phyloP scores from a whole-genome alignment of 441 rosid genomes.

The Omphalea diandra region DNA sequence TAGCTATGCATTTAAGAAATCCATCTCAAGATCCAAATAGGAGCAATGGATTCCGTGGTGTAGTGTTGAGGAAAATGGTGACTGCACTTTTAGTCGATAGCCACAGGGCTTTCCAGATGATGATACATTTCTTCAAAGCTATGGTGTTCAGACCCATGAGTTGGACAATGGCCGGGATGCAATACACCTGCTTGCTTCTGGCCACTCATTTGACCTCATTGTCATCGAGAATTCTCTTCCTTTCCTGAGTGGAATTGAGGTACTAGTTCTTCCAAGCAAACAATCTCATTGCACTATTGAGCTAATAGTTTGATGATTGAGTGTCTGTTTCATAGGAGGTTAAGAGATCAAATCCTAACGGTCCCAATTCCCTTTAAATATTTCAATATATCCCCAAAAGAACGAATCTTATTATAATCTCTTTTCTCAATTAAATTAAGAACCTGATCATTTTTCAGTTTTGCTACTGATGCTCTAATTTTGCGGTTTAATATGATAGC shows the following conservation, averaged over 20 bases:
- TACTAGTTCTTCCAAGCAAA: constrained; percentile 14
- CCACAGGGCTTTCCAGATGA: constrained; percentile 13
- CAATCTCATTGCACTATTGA: neutral
- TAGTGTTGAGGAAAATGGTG: constrained; percentile 19
- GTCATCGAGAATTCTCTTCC: constrained; percentile 73
- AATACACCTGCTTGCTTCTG: constrained; percentile 44
- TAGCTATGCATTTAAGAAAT: neutral
- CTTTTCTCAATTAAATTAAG: neutral
- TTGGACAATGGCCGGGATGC: constrained; percentile 60
- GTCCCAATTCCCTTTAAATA: too few species aligned
- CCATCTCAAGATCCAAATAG: neutral
- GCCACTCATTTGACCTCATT: constrained; percentile 52
- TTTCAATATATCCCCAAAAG: too few species aligned
- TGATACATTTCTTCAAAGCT: constrained; percentile 38
- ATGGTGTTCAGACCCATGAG: constrained; percentile 39
- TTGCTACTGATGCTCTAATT: neutral
- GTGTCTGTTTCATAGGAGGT: too few species aligned
- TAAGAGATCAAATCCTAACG: too few species aligned
- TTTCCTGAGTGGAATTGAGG: constrained; percentile 64
- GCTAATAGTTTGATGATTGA: too few species aligned
- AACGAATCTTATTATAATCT: too few species aligned
- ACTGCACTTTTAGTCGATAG: constrained; percentile 35
- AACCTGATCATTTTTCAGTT: neutral
- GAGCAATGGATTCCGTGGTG: neutral
- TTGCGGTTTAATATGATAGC: constrained; percentile 26